Evolutionary conservation across 2,329 filamentous ascomycete genomes (phyloP).

Genomic region (Phyllosticta citriasiana): DNA sequence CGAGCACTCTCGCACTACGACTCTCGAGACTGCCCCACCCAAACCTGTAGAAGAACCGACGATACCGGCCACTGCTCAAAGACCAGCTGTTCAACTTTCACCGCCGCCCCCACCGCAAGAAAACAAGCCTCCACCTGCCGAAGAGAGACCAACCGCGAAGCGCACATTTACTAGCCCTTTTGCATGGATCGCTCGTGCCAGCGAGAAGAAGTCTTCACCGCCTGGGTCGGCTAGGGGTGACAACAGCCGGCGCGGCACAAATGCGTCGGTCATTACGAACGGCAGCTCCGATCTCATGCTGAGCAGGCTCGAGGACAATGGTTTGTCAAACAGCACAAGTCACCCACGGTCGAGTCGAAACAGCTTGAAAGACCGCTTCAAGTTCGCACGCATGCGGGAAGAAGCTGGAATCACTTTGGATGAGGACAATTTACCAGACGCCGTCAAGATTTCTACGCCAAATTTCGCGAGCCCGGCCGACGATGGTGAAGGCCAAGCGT

Average conservation of each 20-base stretch:
- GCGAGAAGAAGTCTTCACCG: slow-evolving; percentile 46
- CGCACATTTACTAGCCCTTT: slow-evolving; percentile 84
- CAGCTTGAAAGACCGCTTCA: slow-evolving; percentile 38
- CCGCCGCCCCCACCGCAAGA: slow-evolving; percentile 24
- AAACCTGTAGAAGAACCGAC: slow-evolving; percentile 1
- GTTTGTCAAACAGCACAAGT: slow-evolving; percentile 17
- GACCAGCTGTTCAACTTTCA: slow-evolving; percentile 52
- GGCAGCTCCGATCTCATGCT: slow-evolving; percentile 72
- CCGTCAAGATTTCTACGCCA: not conserved
- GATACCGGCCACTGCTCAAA: slow-evolving; percentile 16
- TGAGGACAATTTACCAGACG: slow-evolving; percentile 37
- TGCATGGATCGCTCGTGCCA: slow-evolving; percentile 65
- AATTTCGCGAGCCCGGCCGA: slow-evolving; percentile 19
- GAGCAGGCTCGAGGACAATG: slow-evolving; percentile 59
- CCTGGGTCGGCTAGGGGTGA: slow-evolving; percentile 41
- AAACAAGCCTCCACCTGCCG: slow-evolving; percentile 27
- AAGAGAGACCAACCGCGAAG: slow-evolving; percentile 20
- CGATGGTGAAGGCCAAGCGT: slow-evolving; percentile 34
- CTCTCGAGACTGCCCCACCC: not conserved
- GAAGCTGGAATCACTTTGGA: slow-evolving; percentile 30
- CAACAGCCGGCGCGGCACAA: slow-evolving; percentile 57
- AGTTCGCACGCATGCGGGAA: slow-evolving; percentile 34
- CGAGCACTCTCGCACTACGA: slow-evolving; percentile 8
- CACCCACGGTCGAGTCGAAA: slow-evolving; percentile 26
- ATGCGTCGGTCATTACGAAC: slow-evolving; percentile 67